Evolutionary conservation across 108 stramenopile genomes (phyloP), one percentile per base, ranked within the genome.

Genomic region (Phaeodactylum tricornutum): DNA sequence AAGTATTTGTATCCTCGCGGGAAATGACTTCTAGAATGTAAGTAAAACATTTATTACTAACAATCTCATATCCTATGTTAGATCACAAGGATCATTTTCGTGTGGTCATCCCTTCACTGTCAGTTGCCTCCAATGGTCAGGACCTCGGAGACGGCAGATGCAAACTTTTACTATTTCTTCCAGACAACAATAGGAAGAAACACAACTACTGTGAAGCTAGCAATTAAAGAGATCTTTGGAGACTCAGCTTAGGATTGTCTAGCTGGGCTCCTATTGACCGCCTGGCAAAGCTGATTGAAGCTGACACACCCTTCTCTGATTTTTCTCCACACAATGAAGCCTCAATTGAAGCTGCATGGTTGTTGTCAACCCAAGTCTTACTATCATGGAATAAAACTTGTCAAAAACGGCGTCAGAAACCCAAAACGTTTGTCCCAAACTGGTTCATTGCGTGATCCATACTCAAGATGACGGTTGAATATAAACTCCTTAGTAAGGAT

Each of bases 111-210:
- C n/a, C n/a, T n/a, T n/a, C n/a, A n/a, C n/a, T n/a, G n/a, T n/a
- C n/a, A n/a, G n/a, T n/a, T n/a, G n/a, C n/a, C n/a, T n/a, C n/a
- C n/a, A n/a, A n/a, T n/a, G n/a, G n/a, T n/a, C n/a, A n/a, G n/a
- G n/a, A n/a, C n/a, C 96, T 57, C 87, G 90, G 44, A 73, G 46
- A 0, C 81, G 84, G 59, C 94, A 97, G 56, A 88, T 96, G 41
- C 84, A 82, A 36, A 97, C 92, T 28, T 85, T 88, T 61, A 95
- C 94, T 8, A 97, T 92, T 65, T 96, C 94, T 17, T 94, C 94
- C n/a, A 83, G 80, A 48, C 72, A 72, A 51, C 85, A 95, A 55
- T 97, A 94, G 5, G 86, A 75, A 74, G 45, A 30, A 86, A 76
- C 23, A 41, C 48, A 50, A 85, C 75, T 19, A 86, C 91, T 14